phyloP scores from a whole-genome alignment of 2,329 filamentous ascomycete species.

The Pseudogymnoascus sp. region DNA sequence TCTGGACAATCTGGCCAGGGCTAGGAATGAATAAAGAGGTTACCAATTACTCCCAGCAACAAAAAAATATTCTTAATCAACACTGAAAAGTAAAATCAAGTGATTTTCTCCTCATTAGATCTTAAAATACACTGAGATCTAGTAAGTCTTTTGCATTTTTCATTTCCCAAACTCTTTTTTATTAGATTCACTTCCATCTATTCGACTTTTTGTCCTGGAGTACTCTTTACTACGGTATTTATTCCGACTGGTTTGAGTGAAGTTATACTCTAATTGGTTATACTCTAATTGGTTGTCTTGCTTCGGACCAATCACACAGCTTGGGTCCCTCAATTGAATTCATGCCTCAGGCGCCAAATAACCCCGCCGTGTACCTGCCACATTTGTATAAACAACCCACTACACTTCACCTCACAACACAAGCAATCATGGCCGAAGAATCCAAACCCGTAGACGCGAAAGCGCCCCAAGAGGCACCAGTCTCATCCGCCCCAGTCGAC shows the following conservation, averaged over 20 bases:
- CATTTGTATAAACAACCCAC: background rate
- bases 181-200: background rate
- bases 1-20: too few relatives aligned
- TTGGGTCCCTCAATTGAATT: background rate
- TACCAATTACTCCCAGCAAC: too few relatives aligned
- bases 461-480: background rate
- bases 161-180: background rate
- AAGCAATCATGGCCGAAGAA: slow-evolving; percentile 5
- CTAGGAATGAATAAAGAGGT: too few relatives aligned
- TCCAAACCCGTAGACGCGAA: slow-evolving; percentile 1
- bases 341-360: background rate
- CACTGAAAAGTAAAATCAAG: too few relatives aligned
- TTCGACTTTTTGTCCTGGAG: too few relatives aligned
- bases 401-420: background rate
- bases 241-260: background rate
- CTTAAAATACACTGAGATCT: background rate
- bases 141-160: background rate
- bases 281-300: background rate
- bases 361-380: slow-evolving; percentile 8
- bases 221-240: background rate
- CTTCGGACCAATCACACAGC: background rate
- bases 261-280: background rate
- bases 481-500: slow-evolving; percentile 19
- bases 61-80: too few relatives aligned
- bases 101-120: background rate